Base-by-base conservation (phyloP, 1,139 yeast species). In the Blastobotrys capitulatus region DNA sequence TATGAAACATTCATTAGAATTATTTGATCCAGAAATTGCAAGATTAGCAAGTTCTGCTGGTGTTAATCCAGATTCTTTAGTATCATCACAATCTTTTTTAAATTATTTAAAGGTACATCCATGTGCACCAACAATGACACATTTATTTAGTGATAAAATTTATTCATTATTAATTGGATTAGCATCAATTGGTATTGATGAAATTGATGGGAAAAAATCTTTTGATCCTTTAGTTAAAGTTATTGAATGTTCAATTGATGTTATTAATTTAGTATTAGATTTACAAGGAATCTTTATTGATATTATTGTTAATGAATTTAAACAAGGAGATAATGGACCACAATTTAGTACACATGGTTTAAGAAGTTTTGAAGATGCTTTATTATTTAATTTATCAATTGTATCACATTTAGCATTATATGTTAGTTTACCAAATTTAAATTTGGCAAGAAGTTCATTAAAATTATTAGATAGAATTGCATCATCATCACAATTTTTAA, bases 341-440 rank as follows among this genome's bases (percentile, higher is more conserved):
- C 69, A 69, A 42, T 65, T 82, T 46, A 84, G 86, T 4, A 72
- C 82, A 0, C 81, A 79, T 57, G 90, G 92, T 0, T 64, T 80
- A 7, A 67, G 75, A 38, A 78, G 83, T 6, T 84, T 85, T 58
- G 82, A 75, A 59, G 95, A 88, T 59, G 82, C 89, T 0, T 67
- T 89, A 10, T 68, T 86, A 25, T 81, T 83, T 66, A 78, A 86
- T 54, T 68, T 88, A 25, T 77, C 87, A 0, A 68, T 86, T 9
- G 75, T 89, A 16, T 86, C 86, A 0, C 84, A 84, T 55, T 65
- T 88, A 49, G 86, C 84, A 0, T 68, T 87, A 22, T 86, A 85
- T 60, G 79, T 84, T 52, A 88, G 94, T 1, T 71, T 82, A 3
- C 61, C 73, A 12, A 72, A 79, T 52, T 58, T 68, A 6, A 60